Evolutionary conservation across 345 rosid genomes (phyloP), one percentile per base, ranked within the genome.

Genomic region (Dimocarpus longan): DNA sequence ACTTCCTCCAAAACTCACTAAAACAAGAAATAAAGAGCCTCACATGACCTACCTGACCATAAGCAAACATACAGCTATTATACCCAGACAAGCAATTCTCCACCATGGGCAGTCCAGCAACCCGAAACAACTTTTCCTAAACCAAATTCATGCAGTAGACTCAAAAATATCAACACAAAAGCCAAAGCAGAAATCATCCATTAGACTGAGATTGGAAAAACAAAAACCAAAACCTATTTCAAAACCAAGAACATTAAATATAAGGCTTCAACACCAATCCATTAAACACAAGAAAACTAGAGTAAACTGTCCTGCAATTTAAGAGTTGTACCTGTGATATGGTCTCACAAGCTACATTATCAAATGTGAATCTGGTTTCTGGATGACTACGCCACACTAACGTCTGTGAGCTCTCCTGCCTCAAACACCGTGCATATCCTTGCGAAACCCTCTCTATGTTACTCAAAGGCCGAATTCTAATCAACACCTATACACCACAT

Each of bases 41-140:
- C 44, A 10, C 18, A 76, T 73, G 66, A 82, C 79, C 75, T 83
- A 93, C 98, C 97, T 95, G 99, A 40, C 99, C 99, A 76, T 92
- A 95, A 78, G 99, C 98, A 43, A 95, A 95, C 90, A 95, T 90
- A 65, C 97, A 95, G 65, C 98, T 93, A 70, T 95, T 95, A 78
- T 93, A 95, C 44, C 99, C 99, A 66, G 98, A 91, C 84, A 93
- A 76, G 87, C 99, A 95, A 71, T 95, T 95, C 87, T 95, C 97
- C 86, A 95, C 99, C 97, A 93, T 92, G 63, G 99, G 96, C 66
- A 92, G 74, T 22, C 99, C 99, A 73, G 89, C 97, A 70, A 89
- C 90, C 26, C 84, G 84, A 81, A 95, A 93, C 59, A 95, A 85
- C 70, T 88, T 89, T 79, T 93, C 95, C 99, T 95, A 76, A 68